These are phyloP conservation scores for Taphrina wiesneri DNA, from an alignment of 1,139 yeast species.

Conservation along the genomic window DNA sequence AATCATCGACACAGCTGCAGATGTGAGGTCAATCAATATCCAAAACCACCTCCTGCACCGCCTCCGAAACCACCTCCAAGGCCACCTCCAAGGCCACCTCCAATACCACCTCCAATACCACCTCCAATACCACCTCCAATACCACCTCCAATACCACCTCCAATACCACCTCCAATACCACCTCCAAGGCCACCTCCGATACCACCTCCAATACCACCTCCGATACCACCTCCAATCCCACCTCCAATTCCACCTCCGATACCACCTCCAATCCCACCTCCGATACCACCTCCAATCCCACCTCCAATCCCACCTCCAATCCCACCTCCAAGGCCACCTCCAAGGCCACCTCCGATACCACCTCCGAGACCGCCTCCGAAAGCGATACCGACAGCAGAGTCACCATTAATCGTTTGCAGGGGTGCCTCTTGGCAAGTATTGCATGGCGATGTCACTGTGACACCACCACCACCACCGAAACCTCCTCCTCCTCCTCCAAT, in stretches of 20 bases:
- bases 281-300: constrained; percentile 2
- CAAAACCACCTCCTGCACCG: background rate
- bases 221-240: constrained; percentile 8
- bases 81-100: background rate
- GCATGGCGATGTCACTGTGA: background rate
- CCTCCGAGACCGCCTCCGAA: background rate
- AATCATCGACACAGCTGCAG: too few species aligned
- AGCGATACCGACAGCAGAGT: background rate
- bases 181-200: constrained; percentile 5
- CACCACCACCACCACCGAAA: background rate
- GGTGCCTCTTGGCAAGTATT: background rate
- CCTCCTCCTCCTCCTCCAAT: background rate
- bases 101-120: constrained; percentile 8
- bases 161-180: constrained; percentile 12
- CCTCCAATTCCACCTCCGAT: constrained; percentile 10
- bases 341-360: background rate
- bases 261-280: constrained; percentile 13
- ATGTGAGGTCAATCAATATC: background rate
- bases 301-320: background rate
- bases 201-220: constrained; percentile 12
- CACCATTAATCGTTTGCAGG: background rate
- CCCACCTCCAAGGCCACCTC: constrained; percentile 12
- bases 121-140: constrained; percentile 15
- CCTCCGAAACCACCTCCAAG: background rate
- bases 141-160: constrained; percentile 13